Conservation (phyloP, 2,329 filamentous ascomycete genomes). For the Sclerotinia glacialis region DNA sequence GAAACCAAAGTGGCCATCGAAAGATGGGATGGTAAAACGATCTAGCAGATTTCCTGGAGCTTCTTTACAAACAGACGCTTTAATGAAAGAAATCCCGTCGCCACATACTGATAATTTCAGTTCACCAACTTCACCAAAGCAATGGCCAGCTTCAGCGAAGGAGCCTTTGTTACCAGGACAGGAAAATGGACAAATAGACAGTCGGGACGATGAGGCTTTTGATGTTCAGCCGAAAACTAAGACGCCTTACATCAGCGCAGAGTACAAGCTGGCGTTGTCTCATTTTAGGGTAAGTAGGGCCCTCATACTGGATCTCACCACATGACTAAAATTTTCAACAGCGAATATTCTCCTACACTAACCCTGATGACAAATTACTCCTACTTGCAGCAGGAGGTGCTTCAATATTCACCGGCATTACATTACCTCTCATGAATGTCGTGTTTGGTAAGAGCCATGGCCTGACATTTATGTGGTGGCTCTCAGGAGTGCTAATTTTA, state of each 20-base stretch:
- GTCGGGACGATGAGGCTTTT: not conserved
- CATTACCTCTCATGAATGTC: slow-evolving; percentile 57
- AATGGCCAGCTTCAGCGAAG: slow-evolving; percentile 11
- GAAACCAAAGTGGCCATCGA: not conserved
- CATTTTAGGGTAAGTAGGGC: slow-evolving; percentile 8
- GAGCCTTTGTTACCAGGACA: slow-evolving; percentile 14
- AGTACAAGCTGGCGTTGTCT: slow-evolving; percentile 14
- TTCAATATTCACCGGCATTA: slow-evolving; percentile 52
- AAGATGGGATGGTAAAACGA: not conserved
- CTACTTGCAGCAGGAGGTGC: slow-evolving; percentile 44
- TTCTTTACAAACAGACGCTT: slow-evolving; percentile 10
- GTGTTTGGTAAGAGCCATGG: slow-evolving; percentile 48
- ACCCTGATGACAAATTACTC: slow-evolving; percentile 24
- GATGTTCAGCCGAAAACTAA: not conserved
- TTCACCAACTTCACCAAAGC: not conserved
- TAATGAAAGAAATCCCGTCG: not conserved
- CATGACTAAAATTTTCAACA: slow-evolving; percentile 16
- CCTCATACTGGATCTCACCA: not conserved
- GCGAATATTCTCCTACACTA: slow-evolving; percentile 32
- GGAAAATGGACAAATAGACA: not conserved
- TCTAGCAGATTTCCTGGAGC: not conserved
- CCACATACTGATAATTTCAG: not conserved
- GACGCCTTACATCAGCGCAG: not conserved
- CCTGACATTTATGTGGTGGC: not conserved
- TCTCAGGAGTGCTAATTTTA: not conserved